These are phyloP conservation scores for Erodium moschatum DNA, from an alignment of 441 rosid genomes.

Conservation along the genomic window DNA sequence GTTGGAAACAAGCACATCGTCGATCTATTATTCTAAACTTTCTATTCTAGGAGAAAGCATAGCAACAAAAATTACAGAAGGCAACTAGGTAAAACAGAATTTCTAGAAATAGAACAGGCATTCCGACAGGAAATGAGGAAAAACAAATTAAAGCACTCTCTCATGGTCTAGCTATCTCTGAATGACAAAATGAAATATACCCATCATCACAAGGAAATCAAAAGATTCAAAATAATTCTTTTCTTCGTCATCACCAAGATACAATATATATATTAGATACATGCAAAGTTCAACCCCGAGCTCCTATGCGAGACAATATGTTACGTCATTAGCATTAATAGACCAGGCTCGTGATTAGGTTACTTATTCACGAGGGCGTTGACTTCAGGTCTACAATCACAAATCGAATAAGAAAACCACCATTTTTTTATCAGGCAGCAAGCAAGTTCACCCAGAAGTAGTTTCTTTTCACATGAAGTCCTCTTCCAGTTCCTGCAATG, in stretches of 20 bases:
- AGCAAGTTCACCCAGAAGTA: conserved; percentile 8
- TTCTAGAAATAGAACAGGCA: no score
- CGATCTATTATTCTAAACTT: neutral
- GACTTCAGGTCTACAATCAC: neutral
- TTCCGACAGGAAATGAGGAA: no score
- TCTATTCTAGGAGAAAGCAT: neutral
- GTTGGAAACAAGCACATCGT: neutral
- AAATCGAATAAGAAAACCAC: conserved; percentile 13
- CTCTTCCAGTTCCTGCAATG: conserved; percentile 91
- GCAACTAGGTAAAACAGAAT: neutral
- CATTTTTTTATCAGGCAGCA: conserved; percentile 11
- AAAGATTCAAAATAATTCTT: neutral
- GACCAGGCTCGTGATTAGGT: neutral
- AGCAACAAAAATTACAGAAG: neutral
- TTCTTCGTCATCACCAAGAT: neutral
- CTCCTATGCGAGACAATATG: neutral
- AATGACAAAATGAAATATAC: no score
- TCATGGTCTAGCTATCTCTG: no score
- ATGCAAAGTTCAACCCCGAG: neutral
- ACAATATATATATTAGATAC: no score
- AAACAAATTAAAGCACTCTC: no score
- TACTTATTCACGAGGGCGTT: neutral
- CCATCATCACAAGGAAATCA: no score
- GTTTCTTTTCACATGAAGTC: conserved; percentile 64
- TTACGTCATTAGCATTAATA: neutral